A percentile compares a stretch with the other conserved stretches of the same genome.
phyloP scores from a whole-genome alignment of 306 rosid genomes.

The Echinosophora koreensis region DNA sequence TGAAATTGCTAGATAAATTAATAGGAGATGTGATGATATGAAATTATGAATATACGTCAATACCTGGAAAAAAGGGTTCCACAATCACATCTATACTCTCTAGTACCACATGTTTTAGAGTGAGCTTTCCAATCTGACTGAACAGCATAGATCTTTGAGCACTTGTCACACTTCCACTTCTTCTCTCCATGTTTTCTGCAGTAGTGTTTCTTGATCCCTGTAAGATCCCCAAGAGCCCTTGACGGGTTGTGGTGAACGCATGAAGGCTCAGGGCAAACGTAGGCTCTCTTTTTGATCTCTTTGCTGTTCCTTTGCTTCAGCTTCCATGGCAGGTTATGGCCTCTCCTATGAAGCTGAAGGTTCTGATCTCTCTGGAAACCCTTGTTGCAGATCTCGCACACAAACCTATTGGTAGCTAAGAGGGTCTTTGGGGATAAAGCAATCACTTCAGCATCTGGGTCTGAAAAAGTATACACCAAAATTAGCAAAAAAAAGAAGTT shows the following conservation, averaged over 20 bases:
- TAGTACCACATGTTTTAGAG: slow-evolving; percentile 93
- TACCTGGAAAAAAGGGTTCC: slow-evolving; percentile 98
- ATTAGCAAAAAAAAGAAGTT: not conserved
- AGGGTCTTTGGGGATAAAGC: slow-evolving; percentile 87
- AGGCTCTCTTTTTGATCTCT: slow-evolving; percentile 84
- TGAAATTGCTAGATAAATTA: too few species aligned
- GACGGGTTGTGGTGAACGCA: slow-evolving; percentile 97
- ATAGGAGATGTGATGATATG: too few species aligned
- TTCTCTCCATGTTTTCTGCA: slow-evolving; percentile 98
- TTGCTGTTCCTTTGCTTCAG: slow-evolving; percentile 88
- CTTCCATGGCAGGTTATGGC: slow-evolving; percentile 95
- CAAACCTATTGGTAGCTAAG: slow-evolving; percentile 85
- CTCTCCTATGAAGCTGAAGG: slow-evolving; percentile 93
- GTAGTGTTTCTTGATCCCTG: slow-evolving; percentile 94
- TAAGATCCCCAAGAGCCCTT: slow-evolving; percentile 95
- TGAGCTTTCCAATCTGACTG: slow-evolving; percentile 99
- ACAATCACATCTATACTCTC: slow-evolving; percentile 97
- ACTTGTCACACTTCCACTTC: slow-evolving; percentile 98
- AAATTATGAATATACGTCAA: not conserved
- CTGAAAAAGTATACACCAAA: slow-evolving; percentile 47
- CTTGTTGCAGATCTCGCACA: slow-evolving; percentile 93
- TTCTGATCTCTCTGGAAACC: slow-evolving; percentile 95
- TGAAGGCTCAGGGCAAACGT: slow-evolving; percentile 94
- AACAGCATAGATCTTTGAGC: slow-evolving; percentile 95
- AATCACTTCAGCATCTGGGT: slow-evolving; percentile 95